A percentile compares a stretch with the other conserved stretches of the same genome.
These are phyloP conservation scores for Nicotiana obtusifolia DNA, from an alignment of 257 asterid genomes.

Conservation along the genomic window DNA sequence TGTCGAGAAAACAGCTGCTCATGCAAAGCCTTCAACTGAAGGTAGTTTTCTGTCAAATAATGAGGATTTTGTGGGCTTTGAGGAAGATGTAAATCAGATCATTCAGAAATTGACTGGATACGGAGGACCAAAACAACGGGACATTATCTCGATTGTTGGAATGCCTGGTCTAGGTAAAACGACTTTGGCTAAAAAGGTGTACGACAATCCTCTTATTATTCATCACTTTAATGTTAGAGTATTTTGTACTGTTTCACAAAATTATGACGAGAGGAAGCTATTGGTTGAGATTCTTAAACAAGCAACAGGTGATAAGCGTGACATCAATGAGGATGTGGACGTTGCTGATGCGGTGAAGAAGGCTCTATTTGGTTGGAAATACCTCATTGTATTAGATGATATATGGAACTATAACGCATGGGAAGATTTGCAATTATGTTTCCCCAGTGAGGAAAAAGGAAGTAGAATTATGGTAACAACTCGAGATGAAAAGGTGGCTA, in stretches of 20 bases:
- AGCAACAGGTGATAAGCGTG: neutral
- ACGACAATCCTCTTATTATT: neutral
- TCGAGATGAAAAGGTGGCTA: neutral
- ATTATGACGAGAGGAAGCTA: neutral
- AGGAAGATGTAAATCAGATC: neutral
- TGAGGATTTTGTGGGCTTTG: neutral
- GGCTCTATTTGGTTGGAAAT: neutral
- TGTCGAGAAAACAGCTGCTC: neutral
- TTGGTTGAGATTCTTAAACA: neutral
- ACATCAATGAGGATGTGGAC: neutral
- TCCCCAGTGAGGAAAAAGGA: neutral
- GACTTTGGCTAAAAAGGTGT: neutral
- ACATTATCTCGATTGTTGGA: constrained; percentile 3
- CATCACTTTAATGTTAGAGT: neutral
- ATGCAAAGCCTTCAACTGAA: neutral
- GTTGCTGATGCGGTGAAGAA: neutral
- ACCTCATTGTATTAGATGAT: constrained; percentile 6
- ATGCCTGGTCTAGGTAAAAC: constrained; percentile 15
- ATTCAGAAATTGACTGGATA: neutral
- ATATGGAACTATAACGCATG: constrained; percentile 4
- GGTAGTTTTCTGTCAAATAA: neutral
- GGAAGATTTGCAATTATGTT: neutral
- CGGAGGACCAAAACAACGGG: neutral
- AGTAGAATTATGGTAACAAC: constrained; percentile 16
- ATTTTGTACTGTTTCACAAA: constrained; percentile 4